phyloP scores from a whole-genome alignment of 257 asterid genomes.

The Jasminum sambac region DNA sequence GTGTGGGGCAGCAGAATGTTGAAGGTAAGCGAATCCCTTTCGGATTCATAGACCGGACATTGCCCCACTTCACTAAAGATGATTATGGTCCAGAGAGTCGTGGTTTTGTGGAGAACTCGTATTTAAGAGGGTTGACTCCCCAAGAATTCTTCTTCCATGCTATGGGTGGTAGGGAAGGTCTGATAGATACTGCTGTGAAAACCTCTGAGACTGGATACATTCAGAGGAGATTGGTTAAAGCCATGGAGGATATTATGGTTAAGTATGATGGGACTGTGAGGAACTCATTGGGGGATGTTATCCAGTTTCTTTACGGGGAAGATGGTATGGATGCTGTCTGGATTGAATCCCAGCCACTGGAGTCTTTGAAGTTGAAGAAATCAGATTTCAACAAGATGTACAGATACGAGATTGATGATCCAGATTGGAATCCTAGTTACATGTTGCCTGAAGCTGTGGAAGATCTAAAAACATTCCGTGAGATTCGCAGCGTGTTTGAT shows the following conservation, averaged over 20 bases:
- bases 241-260: constrained; percentile 99
- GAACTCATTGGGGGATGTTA: constrained; percentile 95
- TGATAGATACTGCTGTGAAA: constrained; percentile 97
- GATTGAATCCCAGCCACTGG: constrained; percentile 94
- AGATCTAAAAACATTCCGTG: constrained; percentile 83
- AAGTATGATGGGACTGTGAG: constrained; percentile 98
- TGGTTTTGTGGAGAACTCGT: constrained; percentile 98
- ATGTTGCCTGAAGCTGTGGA: constrained; percentile 88
- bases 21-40: constrained; percentile 99
- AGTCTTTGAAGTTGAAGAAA: constrained; percentile 83
- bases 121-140: constrained; percentile 93
- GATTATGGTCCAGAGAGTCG: constrained; percentile 99
- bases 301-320: constrained; percentile 98
- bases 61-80: constrained; percentile 92
- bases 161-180: constrained; percentile 99
- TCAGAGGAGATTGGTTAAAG: constrained; percentile 96
- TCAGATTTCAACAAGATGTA: constrained; percentile 64
- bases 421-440: constrained; percentile 85
- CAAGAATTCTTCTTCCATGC: constrained; percentile 99
- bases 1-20: constrained; percentile 99
- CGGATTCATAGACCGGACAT: constrained; percentile 86
- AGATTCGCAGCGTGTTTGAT: constrained; percentile 94
- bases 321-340: constrained; percentile 99
- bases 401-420: constrained; percentile 79
- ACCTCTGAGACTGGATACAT: constrained; percentile 99